Conservation (phyloP, 1,284 basidiomycete species). For the Ceratobasidium papillatum region DNA sequence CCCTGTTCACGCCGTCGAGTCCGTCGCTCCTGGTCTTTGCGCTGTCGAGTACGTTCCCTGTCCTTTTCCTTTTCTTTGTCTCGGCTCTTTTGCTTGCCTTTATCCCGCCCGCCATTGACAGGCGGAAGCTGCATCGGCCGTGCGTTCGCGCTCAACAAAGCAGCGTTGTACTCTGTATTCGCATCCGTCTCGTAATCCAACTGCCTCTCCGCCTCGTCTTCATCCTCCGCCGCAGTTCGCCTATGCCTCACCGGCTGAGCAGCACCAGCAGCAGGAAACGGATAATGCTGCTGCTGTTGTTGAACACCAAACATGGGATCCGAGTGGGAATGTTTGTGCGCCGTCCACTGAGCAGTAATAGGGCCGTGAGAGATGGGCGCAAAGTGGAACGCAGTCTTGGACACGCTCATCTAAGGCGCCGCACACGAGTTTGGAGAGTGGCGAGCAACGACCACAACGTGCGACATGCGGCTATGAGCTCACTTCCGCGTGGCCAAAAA, state of each 20-base stretch:
- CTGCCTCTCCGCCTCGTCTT: conserved; percentile 6
- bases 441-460: not conserved
- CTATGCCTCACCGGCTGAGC: not conserved
- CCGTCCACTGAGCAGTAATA: conserved; percentile 22
- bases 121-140: not conserved
- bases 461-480: conserved; percentile 12
- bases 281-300: not conserved
- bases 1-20: not conserved
- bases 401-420: conserved; percentile 24
- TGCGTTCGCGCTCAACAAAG: conserved; percentile 16
- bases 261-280: not conserved
- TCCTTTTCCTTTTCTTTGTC: conserved; percentile 18
- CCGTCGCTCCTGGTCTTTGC: conserved; percentile 19
- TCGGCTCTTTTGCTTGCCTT: not conserved
- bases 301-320: not conserved
- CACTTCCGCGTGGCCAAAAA: conserved; percentile 1
- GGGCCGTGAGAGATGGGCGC: conserved; percentile 14
- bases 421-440: conserved; percentile 8
- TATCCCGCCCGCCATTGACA: not conserved
- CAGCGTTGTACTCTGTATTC: conserved; percentile 35
- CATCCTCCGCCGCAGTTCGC: not conserved
- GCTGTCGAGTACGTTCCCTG: not conserved
- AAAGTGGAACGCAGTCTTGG: conserved; percentile 19
- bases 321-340: not conserved
- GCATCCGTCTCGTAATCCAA: conserved; percentile 36